Conservation (phyloP, 208 protist species). For the Porcisia deanei region DNA sequence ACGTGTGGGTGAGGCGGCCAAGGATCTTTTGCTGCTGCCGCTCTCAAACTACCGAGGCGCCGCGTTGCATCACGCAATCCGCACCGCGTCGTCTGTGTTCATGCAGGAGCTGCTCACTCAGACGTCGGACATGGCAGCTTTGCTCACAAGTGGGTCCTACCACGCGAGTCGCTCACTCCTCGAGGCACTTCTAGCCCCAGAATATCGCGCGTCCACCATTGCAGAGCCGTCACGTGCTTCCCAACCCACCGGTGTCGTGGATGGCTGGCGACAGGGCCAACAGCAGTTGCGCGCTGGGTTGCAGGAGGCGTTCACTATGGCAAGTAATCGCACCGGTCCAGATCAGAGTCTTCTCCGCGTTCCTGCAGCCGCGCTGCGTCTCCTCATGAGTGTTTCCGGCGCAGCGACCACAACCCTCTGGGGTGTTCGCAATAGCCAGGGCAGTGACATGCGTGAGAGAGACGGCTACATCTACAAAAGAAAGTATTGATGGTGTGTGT, state of each 20-base stretch:
- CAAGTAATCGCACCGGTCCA: conserved; percentile 32
- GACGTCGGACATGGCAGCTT: conserved; percentile 28
- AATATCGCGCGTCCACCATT: conserved; percentile 3
- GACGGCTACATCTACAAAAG: conserved; percentile 38
- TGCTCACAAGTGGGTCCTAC: conserved; percentile 36
- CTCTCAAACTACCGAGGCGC: conserved; percentile 40
- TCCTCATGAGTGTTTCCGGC: conserved; percentile 40
- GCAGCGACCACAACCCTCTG: conserved; percentile 39
- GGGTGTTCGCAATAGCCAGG: conserved; percentile 36
- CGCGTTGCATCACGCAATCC: conserved; percentile 33
- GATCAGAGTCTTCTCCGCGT: conserved; percentile 30
- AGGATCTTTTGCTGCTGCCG: conserved; percentile 47
- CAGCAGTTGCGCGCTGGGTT: conserved; percentile 30
- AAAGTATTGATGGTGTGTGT: not conserved
- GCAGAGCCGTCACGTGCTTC: conserved; percentile 24
- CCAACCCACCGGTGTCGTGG: conserved; percentile 26
- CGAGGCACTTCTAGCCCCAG: conserved; percentile 17
- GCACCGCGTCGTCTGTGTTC: conserved; percentile 34
- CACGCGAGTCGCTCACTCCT: conserved; percentile 33
- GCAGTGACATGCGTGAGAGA: conserved; percentile 20
- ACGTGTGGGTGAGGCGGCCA: conserved; percentile 48
- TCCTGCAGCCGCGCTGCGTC: conserved; percentile 34
- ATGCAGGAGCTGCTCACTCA: conserved; percentile 38
- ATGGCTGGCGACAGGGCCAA: conserved; percentile 33
- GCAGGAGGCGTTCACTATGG: conserved; percentile 32